Evolutionary conservation across 2,329 filamentous ascomycete genomes (phyloP).

Genomic region (Trichoderma arundinaceum): DNA sequence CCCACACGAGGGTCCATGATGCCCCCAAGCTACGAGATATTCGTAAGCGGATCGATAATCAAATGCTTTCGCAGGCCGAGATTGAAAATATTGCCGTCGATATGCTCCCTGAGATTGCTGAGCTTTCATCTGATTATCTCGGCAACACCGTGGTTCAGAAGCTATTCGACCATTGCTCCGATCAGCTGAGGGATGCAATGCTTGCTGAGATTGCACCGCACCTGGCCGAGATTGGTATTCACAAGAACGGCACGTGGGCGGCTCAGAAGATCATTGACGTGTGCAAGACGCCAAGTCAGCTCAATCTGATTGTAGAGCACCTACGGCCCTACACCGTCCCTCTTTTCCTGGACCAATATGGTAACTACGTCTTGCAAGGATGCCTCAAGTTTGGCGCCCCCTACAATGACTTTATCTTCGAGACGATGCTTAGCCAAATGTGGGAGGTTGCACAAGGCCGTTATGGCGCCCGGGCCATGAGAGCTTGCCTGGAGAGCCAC

Average conservation of each 20-base stretch:
- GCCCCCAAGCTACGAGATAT: conserved; percentile 95
- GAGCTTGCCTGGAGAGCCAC: conserved; percentile 94
- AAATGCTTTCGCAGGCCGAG: conserved; percentile 80
- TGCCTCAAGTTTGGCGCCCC: conserved; percentile 90
- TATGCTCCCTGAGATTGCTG: conserved; percentile 96
- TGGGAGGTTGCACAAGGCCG: conserved; percentile 93
- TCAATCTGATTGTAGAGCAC: conserved; percentile 81
- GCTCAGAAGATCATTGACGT: conserved; percentile 99
- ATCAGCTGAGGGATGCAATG: conserved; percentile 90
- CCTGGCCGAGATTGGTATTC: conserved; percentile 92
- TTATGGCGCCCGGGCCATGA: conserved; percentile 94
- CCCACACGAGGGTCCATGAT: conserved; percentile 87
- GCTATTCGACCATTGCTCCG: conserved; percentile 94
- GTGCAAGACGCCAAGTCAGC: conserved; percentile 82
- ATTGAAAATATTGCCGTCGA: conserved; percentile 90
- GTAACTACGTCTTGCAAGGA: conserved; percentile 97
- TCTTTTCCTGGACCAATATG: conserved; percentile 95
- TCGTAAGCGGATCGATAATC: conserved; percentile 96
- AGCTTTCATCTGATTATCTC: conserved; percentile 92
- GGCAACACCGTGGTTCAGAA: conserved; percentile 99
- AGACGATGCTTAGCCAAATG: conserved; percentile 91
- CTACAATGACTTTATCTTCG: conserved; percentile 96
- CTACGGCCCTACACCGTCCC: conserved; percentile 86
- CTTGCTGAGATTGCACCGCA: conserved; percentile 85
- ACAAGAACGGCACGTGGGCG: conserved; percentile 99